Evolutionary conservation across 371 early-diverging fungal genomes (phyloP).

Genomic region (Dinochytrium kinnereticum): DNA sequence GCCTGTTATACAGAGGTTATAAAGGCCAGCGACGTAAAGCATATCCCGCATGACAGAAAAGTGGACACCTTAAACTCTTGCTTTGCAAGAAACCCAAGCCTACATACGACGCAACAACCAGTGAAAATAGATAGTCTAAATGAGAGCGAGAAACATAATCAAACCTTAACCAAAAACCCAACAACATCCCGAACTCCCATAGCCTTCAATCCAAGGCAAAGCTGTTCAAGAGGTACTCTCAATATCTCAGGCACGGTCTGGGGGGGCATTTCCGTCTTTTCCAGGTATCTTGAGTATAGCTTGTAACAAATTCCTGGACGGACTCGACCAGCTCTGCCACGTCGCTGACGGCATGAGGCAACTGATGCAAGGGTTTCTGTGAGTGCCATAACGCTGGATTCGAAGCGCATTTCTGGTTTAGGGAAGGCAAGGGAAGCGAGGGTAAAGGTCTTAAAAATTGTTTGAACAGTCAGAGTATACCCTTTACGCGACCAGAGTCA

Average conservation of each 20-base stretch:
- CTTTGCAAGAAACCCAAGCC: no score
- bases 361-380: constrained; percentile 75
- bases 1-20: constrained; percentile 21
- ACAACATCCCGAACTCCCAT: constrained; percentile 42
- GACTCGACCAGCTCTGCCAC: constrained; percentile 88
- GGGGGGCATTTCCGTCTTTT: constrained; percentile 33
- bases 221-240: constrained; percentile 79
- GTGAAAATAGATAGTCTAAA: no score
- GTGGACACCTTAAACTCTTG: no score
- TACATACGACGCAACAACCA: no score
- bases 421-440: no score
- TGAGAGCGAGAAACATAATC: no score
- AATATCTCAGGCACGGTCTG: constrained; percentile 72
- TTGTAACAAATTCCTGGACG: constrained; percentile 43
- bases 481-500: constrained; percentile 87
- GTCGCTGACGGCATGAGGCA: constrained; percentile 88
- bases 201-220: constrained; percentile 63
- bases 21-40: no score
- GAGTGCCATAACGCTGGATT: constrained; percentile 50
- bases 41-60: no score
- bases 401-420: constrained; percentile 39
- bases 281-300: constrained; percentile 36
- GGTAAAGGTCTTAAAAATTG: no score
- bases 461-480: not conserved
- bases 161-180: constrained; percentile 42